phyloP scores from a whole-genome alignment of 352 stramenopile species.

The Pythium biforme region DNA sequence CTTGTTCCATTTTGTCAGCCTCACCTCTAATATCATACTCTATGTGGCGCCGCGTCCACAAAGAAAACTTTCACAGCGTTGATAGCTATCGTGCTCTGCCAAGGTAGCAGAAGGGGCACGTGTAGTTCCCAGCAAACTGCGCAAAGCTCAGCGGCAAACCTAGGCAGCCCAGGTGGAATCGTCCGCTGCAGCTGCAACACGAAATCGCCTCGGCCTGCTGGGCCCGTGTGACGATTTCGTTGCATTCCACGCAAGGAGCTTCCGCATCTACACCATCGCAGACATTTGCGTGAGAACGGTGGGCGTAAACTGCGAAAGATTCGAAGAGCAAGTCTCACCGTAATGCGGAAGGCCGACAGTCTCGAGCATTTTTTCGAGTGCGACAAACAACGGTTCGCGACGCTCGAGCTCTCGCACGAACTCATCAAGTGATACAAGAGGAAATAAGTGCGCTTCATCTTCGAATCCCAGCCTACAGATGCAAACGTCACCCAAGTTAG shows the following conservation, averaged over 20 bases:
- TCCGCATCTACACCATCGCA: constrained; percentile 7
- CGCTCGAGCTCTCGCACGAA: constrained; percentile 35
- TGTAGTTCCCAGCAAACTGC: constrained; percentile 58
- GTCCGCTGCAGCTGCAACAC: constrained; percentile 41
- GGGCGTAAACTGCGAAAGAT: background rate
- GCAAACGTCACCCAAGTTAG: background rate
- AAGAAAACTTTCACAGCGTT: background rate
- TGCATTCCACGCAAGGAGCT: constrained; percentile 27
- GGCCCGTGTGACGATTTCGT: constrained; percentile 21
- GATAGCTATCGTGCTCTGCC: constrained; percentile 28
- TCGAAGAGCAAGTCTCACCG: constrained; percentile 3
- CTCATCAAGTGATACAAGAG: constrained; percentile 39
- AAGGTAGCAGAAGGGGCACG: constrained; percentile 63
- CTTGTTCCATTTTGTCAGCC: background rate
- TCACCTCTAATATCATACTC: background rate
- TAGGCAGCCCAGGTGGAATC: constrained; percentile 58
- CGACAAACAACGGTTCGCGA: constrained; percentile 34
- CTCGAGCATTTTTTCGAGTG: constrained; percentile 37
- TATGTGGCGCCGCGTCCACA: background rate
- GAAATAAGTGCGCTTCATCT: constrained; percentile 68
- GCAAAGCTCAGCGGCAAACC: constrained; percentile 55
- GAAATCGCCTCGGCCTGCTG: constrained; percentile 39
- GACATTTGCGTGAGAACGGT: background rate
- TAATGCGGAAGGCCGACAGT: constrained; percentile 11
- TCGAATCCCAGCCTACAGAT: constrained; percentile 48